Percentiles rank a stretch among this genome's conserved stretches.
Conservation (phyloP, 768 basidiomycete genomes). For the Trametes meyenii region DNA sequence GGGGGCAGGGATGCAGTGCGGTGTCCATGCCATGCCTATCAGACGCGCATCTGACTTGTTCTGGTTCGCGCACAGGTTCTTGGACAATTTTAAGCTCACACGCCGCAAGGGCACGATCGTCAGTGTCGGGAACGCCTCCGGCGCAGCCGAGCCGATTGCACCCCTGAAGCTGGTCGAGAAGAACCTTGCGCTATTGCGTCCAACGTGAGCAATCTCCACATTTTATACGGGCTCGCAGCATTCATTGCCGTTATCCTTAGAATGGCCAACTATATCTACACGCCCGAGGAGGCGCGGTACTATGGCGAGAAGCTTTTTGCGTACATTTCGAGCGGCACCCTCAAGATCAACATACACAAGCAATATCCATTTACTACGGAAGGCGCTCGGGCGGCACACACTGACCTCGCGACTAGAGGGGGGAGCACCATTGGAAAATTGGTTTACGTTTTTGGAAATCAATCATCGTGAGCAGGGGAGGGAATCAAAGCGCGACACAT, state of each 20-base stretch:
- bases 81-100: slow-evolving; percentile 77
- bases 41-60: not conserved
- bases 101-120: slow-evolving; percentile 86
- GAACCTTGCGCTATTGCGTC: slow-evolving; percentile 75
- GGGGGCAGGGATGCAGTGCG: not conserved
- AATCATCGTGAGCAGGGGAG: slow-evolving; percentile 8
- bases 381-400: slow-evolving; percentile 73
- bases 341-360: slow-evolving; percentile 70
- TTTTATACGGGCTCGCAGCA: slow-evolving; percentile 2
- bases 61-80: slow-evolving; percentile 51
- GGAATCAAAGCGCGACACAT: too few species aligned
- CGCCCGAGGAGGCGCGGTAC: slow-evolving; percentile 64
- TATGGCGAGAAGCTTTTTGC: slow-evolving; percentile 70
- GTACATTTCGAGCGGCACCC: slow-evolving; percentile 53
- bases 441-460: slow-evolving; percentile 61
- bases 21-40: not conserved
- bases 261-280: slow-evolving; percentile 67
- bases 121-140: slow-evolving; percentile 88
- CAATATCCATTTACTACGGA: slow-evolving; percentile 84
- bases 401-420: slow-evolving; percentile 56
- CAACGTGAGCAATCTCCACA: slow-evolving; percentile 49
- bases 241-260: slow-evolving; percentile 39
- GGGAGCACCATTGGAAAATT: slow-evolving; percentile 88
- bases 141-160: slow-evolving; percentile 72
- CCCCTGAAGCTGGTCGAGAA: slow-evolving; percentile 75